Evolutionary conservation across 1,284 basidiomycete genomes (phyloP), one percentile per base, ranked within the genome.

Genomic region (Waitea zeae): DNA sequence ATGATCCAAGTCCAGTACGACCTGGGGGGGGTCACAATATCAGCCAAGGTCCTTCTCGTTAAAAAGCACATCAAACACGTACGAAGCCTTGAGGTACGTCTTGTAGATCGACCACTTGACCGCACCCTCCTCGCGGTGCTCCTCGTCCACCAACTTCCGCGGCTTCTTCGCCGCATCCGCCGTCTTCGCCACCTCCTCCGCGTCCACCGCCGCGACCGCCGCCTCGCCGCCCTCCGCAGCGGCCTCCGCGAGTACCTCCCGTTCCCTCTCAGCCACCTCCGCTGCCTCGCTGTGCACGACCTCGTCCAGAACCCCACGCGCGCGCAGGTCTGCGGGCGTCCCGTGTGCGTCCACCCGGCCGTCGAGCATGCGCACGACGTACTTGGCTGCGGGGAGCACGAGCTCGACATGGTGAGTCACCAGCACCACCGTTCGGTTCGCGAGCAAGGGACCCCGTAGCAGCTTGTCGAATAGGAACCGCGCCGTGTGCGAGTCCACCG

Each of bases 51-150:
- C 34, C 13, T 34, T 3, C 4, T n/a, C n/a, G 30, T 12, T 7
- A 12, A 19, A 11, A 19, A 2, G 7, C 20, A 20, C 4, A 30
- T 20, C 13, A 28, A 15, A 27, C 2, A 48, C 48, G 41, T 39
- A 74, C 70, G 73, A 76, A 29, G 74, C 75, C 44, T 67, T 62
- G 38, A 89, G 58, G 49, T 88, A 88, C 11, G 70, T 75, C 41
- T 75, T 72, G 50, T 89, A 89, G 30, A 86, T 75, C 2, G 53
- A 49, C 75, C 77, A 81, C 47, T 84, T 82, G 26, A 89, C 83
- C 34, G 70, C 67, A 2, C 83, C 83, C 1, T 64, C 61, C 29
- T 79, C 73, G 14, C 83, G 58, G 43, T 76, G 72, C 48, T 82
- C 78, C 35, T 76, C 76, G 39, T 74, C 66, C 7, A 81, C 53